Evolutionary conservation across 768 basidiomycete genomes (phyloP), one percentile per base, ranked within the genome.

Genomic region (Mrakia gelida): DNA sequence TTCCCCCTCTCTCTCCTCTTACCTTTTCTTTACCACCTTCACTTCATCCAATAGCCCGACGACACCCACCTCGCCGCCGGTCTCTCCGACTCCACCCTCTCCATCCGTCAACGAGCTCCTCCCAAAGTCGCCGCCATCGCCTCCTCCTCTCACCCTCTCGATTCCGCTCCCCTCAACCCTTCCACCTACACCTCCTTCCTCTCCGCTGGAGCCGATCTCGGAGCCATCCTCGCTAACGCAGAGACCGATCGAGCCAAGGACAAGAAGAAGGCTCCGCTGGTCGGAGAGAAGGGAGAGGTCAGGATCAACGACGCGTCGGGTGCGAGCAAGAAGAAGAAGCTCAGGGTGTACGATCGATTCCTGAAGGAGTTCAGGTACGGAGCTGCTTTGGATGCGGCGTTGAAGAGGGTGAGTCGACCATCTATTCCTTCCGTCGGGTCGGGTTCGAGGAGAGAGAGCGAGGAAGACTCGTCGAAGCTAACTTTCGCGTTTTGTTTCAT

Each of bases 41-140:
- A 3, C 30, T 15, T 41, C 34, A 26, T 81, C 38, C 9, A 68
- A 26, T 81, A 98, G 94, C 95, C 94, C 38, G 95, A 98, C 83
- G 93, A 97, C 81, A 95, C 94, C 0, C 97, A 98, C 82, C 91
- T 99, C 59, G 92, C 93, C 0, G 92, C 93, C 1, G 97, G 97
- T n/a, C 93, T 98, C 91, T 91, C 94, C 23, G 97, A 98, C 82
- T 96, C 96, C 3, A 98, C 96, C 1, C 87, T 99, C n/a, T 95
- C 95, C n/a, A 89, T 99, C 68, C 92, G 97, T 41, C 88, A 93
- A 80, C 89, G 95, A 78, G 92, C 93, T 81, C 88, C 88, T 43
- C 78, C 73, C 28, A 79, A 79, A 52, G 71, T 32, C 61, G 61
- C 71, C 34, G 74, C 75, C 45, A 52, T 54, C 11, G 3, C 34